These are phyloP conservation scores for Aspergillus indologenus DNA, from an alignment of 495 filamentous ascomycete species.

Conservation along the genomic window DNA sequence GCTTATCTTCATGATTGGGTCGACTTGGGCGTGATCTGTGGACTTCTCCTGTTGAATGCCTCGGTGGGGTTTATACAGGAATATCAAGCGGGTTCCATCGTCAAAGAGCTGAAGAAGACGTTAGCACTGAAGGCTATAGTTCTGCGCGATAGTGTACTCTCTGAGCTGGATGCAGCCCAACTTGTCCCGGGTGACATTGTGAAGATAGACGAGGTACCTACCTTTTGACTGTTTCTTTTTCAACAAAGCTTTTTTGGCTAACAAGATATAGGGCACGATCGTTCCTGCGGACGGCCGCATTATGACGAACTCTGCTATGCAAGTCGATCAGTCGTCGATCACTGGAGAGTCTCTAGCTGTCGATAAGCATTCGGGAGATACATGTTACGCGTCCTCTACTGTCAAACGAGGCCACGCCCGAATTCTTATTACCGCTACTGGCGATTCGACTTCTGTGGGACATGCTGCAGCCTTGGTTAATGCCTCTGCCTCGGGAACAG, in stretches of 20 bases:
- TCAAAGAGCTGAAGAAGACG: conserved; percentile 88
- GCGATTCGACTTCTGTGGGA: conserved; percentile 86
- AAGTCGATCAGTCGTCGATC: conserved; percentile 89
- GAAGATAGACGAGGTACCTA: conserved; percentile 70
- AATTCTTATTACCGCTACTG: conserved; percentile 76
- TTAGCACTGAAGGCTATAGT: conserved; percentile 83
- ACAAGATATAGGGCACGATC: conserved; percentile 62
- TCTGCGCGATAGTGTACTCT: conserved; percentile 68
- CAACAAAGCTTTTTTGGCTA: neutral
- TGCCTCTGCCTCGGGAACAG: conserved; percentile 63
- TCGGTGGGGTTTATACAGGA: conserved; percentile 84
- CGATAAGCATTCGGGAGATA: conserved; percentile 76
- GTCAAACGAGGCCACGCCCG: conserved; percentile 87
- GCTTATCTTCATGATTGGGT: conserved; percentile 75
- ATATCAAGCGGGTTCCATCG: conserved; percentile 85
- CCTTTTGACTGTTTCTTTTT: neutral
- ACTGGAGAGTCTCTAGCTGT: conserved; percentile 92
- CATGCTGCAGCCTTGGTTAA: conserved; percentile 82
- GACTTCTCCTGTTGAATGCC: conserved; percentile 75
- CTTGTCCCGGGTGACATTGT: conserved; percentile 91
- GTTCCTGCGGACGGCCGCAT: conserved; percentile 86
- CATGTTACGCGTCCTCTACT: conserved; percentile 77
- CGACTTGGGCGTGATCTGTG: conserved; percentile 75
- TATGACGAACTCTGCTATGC: conserved; percentile 73
- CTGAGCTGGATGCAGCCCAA: conserved; percentile 71